Evolutionary conservation across 371 early-diverging fungal genomes (phyloP).

Genomic region (Apophysomyces sp.): DNA sequence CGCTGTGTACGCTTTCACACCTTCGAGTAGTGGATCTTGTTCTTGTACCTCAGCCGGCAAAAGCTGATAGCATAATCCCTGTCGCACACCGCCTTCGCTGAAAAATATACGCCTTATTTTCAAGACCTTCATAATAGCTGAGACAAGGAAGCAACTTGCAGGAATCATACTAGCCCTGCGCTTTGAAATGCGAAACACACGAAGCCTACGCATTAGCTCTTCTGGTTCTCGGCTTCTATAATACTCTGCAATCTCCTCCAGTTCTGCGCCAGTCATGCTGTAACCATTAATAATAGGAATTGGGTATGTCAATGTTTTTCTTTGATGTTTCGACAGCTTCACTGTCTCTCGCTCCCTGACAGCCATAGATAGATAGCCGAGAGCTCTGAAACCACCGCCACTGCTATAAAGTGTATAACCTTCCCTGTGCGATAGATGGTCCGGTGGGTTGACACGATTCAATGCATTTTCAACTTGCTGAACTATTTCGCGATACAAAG

Average conservation of each 20-base stretch:
- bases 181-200: constrained; percentile 57
- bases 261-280: constrained; percentile 38
- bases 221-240: constrained; percentile 31
- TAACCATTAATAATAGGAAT: constrained; percentile 66
- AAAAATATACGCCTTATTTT: constrained; percentile 47
- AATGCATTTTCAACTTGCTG: constrained; percentile 21
- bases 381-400: constrained; percentile 62
- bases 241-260: constrained; percentile 33
- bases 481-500: constrained; percentile 44
- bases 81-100: constrained; percentile 66
- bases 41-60: constrained; percentile 41
- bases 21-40: constrained; percentile 56
- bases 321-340: background rate
- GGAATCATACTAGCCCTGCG: constrained; percentile 61
- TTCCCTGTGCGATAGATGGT: constrained; percentile 28
- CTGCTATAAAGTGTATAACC: constrained; percentile 57
- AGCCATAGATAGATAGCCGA: constrained; percentile 63
- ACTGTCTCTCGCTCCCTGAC: constrained; percentile 9
- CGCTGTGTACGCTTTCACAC: constrained; percentile 47
- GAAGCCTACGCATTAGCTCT: constrained; percentile 31
- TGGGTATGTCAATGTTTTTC: constrained; percentile 38
- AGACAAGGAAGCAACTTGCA: constrained; percentile 57
- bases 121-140: constrained; percentile 53
- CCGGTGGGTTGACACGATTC: constrained; percentile 32
- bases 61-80: constrained; percentile 55